phyloP scores from a whole-genome alignment of 352 stramenopile genomes.

The Globisporangium okanoganense region DNA sequence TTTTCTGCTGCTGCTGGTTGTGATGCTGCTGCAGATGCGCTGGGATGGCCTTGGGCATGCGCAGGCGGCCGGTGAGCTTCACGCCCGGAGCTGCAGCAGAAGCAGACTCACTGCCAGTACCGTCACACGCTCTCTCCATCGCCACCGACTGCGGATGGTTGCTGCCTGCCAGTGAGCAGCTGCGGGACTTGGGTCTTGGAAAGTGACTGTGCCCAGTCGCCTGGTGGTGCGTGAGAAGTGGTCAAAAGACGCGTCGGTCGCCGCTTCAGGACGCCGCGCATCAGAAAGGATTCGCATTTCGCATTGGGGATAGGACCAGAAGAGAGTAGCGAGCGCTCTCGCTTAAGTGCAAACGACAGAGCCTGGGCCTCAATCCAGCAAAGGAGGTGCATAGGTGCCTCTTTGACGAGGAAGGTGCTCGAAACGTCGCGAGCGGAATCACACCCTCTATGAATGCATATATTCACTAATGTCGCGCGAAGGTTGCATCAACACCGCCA shows the following conservation, averaged over 20 bases:
- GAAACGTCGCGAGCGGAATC: neutral
- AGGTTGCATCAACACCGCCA: constrained; percentile 5
- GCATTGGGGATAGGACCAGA: neutral
- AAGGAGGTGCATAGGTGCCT: neutral
- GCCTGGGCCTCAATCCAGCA: no score
- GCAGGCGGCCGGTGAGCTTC: constrained; percentile 10
- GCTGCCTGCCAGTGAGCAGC: constrained; percentile 7
- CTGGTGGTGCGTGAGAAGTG: neutral
- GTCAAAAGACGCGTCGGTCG: constrained; percentile 14
- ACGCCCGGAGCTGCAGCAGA: neutral
- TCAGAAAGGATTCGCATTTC: neutral
- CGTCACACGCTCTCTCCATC: constrained; percentile 6
- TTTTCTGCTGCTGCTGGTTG: neutral
- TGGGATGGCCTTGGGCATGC: constrained; percentile 15
- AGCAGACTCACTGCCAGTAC: neutral
- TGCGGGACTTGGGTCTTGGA: neutral
- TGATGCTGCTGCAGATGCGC: constrained; percentile 19
- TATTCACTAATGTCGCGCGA: constrained; percentile 12
- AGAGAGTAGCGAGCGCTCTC: neutral
- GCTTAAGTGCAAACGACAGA: no score
- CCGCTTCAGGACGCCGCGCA: constrained; percentile 18
- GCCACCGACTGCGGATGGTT: neutral
- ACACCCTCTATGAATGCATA: no score
- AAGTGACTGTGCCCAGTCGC: neutral
- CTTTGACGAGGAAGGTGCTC: no score